phyloP scores from a whole-genome alignment of 225 moss, liverwort and hornwort genomes.

The Lunularia cruciata region DNA sequence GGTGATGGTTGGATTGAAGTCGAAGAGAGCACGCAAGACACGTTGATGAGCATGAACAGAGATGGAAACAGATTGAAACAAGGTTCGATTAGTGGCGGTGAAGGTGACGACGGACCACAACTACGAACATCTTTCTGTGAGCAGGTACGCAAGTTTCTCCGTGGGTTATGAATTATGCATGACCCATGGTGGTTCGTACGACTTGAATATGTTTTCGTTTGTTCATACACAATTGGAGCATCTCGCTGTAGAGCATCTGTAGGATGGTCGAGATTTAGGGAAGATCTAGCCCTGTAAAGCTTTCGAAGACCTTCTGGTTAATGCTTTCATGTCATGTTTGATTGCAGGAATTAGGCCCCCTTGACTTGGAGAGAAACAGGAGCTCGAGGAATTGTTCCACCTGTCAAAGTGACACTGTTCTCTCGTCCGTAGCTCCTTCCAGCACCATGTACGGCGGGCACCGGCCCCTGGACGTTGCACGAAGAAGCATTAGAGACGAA shows the following conservation, averaged over 20 bases:
- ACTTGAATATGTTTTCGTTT: too few relatives aligned
- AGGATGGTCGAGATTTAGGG: too few relatives aligned
- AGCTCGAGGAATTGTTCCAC: conserved; percentile 20
- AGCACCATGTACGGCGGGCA: conserved; percentile 9
- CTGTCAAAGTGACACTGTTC: conserved; percentile 13
- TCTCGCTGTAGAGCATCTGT: too few relatives aligned
- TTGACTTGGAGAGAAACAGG: conserved; percentile 35
- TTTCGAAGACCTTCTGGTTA: too few relatives aligned
- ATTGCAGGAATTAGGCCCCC: conserved; percentile 34
- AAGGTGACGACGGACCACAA: conserved; percentile 35
- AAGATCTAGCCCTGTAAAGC: too few relatives aligned
- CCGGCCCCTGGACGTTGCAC: conserved; percentile 9
- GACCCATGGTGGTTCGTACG: too few relatives aligned
- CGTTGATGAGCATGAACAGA: conserved; percentile 27
- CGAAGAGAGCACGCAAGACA: conserved; percentile 44
- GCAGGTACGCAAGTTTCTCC: conserved; percentile 23
- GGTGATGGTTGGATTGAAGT: conserved; percentile 31
- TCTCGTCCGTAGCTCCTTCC: conserved; percentile 10
- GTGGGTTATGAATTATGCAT: too few relatives aligned
- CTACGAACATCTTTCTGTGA: conserved; percentile 21
- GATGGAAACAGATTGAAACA: conserved; percentile 32
- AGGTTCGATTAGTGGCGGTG: conserved; percentile 32
- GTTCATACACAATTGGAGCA: too few relatives aligned
- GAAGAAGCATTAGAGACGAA: conserved; percentile 21
- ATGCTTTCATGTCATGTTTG: too few relatives aligned